Evolutionary conservation across 1,284 basidiomycete genomes (phyloP), one percentile per base, ranked within the genome.

Genomic region (Papiliotrema terrestris): DNA sequence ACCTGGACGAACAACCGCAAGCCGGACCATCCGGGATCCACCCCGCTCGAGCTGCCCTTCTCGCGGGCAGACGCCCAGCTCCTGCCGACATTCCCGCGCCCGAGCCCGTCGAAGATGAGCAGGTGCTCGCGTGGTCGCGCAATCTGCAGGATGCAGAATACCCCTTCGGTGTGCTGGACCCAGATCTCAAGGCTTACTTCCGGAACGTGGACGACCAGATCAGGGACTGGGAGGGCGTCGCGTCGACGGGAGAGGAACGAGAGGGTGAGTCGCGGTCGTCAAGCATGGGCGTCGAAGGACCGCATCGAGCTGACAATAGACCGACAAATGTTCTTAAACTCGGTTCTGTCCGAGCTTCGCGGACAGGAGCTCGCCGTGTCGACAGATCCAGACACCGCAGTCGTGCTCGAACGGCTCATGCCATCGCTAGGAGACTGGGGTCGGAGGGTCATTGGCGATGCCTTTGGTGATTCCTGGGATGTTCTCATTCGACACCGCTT

Each of bases 401-500:
- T 87, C 29, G 84, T 95, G 46, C 76, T 97, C 50, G 93, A 97
- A 73, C 82, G 91, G 61, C 86, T 96, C 81, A 71, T 85, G 15
- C 83, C 92, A 67, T 93, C 90, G 1, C 91, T 97, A 86, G 91
- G 94, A 70, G 92, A 96, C 74, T 93, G 92, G 78, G 88, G 89
- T 17, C 81, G 89, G 50, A 82, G 93, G 54, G 91, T 95, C 2
- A 87, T 96, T 62, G 78, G 89, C 56, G 92, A 95, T 72, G 84
- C 86, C 56, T 78, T 97, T 60, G 83, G 83, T 54, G 91, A 89
- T 69, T 89, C 88, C 86, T 93, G 77, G 84, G 87, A 85, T 58
- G 71, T 80, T 42, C 80, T 95, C 17, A 79, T 84, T 37, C 83
- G 81, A 65, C 89, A 96, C 69, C 83, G 92, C 22, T 93, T 92